A percentile compares a stretch with the other conserved stretches of the same genome.
Conservation (phyloP, 306 rosid species). For the Glycyrrhiza uralensis region DNA sequence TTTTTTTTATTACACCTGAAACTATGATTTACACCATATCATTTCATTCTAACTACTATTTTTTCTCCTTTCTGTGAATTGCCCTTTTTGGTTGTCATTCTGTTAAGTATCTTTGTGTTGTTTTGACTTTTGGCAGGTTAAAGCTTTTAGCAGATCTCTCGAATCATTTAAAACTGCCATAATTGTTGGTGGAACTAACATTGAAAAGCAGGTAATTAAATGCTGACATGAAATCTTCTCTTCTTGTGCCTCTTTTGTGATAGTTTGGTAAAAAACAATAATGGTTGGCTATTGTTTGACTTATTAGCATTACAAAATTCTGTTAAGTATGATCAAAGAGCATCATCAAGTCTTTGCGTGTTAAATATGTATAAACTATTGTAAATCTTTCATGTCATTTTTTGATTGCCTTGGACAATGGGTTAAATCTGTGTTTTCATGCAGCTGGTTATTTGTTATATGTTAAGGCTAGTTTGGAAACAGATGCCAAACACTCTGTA, state of each 20-base stretch:
- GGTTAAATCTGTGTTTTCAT: background rate
- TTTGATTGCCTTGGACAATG: background rate
- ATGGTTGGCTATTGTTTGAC: background rate
- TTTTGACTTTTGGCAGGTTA: constrained; percentile 55
- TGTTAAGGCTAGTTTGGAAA: background rate
- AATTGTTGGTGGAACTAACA: constrained; percentile 86
- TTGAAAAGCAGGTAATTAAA: constrained; percentile 71
- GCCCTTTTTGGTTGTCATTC: background rate
- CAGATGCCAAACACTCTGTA: background rate
- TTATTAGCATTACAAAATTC: background rate
- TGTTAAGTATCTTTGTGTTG: constrained; percentile 22
- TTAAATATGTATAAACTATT: background rate
- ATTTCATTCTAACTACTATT: background rate
- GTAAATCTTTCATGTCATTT: background rate
- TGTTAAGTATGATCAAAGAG: constrained; percentile 11
- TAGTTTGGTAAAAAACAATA: background rate
- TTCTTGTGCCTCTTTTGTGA: background rate
- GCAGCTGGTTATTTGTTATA: background rate
- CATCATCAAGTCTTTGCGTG: background rate
- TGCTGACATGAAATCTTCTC: background rate
- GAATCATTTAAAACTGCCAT: constrained; percentile 75
- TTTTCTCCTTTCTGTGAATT: background rate
- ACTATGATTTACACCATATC: background rate
- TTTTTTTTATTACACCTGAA: background rate
- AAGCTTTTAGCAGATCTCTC: constrained; percentile 78